Evolutionary conservation across 495 filamentous ascomycete species (phyloP).

Genomic region (Monascus purpureus): DNA sequence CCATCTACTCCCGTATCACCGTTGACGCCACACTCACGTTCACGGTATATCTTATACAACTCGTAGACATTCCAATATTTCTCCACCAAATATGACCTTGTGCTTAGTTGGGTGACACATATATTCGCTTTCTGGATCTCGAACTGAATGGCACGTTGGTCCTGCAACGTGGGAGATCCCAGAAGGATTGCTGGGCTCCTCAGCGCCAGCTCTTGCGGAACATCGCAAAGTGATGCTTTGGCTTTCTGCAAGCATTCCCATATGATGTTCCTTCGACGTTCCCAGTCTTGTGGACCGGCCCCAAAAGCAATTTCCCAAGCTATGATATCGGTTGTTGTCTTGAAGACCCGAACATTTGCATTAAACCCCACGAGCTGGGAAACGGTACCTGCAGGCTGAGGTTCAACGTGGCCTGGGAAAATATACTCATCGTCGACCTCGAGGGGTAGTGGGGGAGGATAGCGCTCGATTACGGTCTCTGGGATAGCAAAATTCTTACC

Average conservation of each 20-base stretch:
- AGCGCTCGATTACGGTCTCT: constrained; percentile 55
- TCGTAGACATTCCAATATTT: constrained; percentile 60
- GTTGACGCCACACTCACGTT: constrained; percentile 8
- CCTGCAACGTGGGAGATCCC: constrained; percentile 5
- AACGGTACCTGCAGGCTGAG: constrained; percentile 46
- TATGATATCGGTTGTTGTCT: constrained; percentile 51
- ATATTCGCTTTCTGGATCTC: constrained; percentile 82
- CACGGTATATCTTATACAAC: constrained; percentile 13
- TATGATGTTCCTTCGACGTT: constrained; percentile 50
- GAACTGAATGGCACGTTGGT: constrained; percentile 44
- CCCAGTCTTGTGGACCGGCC: constrained; percentile 56
- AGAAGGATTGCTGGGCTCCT: constrained; percentile 4
- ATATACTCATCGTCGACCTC: constrained; percentile 75
- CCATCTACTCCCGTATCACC: constrained; percentile 9
- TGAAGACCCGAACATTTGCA: constrained; percentile 55
- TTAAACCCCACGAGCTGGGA: constrained; percentile 64
- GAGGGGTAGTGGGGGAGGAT: constrained; percentile 65
- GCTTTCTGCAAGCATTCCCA: constrained; percentile 45
- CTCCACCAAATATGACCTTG: constrained; percentile 68
- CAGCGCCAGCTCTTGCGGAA: constrained; percentile 48
- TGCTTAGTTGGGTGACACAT: constrained; percentile 58
- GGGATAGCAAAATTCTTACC: constrained; percentile 53
- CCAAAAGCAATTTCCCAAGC: constrained; percentile 65
- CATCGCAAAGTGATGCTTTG: constrained; percentile 43
- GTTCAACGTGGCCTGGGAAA: constrained; percentile 42